Evolutionary conservation across 805 yeast species (phyloP), one percentile per base, ranked within the genome.

Genomic region (Hermanozyma aechmeae): DNA sequence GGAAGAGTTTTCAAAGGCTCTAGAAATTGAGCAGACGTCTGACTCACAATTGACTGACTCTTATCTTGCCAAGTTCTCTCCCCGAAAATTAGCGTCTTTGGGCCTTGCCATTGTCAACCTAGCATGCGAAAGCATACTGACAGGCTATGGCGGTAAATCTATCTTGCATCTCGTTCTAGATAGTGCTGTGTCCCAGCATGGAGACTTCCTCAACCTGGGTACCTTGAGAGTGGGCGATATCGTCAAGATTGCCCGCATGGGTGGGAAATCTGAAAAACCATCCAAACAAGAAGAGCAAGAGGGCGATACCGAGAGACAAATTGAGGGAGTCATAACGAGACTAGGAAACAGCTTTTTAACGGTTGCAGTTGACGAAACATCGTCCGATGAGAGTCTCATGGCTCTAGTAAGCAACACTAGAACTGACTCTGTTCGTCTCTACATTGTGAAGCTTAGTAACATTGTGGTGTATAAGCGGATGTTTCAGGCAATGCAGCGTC

Each of bases 41-140:
- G 69, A 63, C 32, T 34, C 53, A 13, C 45, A 46, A 15, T 42
- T 45, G 15, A 58, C 66, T 6, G 46, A 58, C 26, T 32, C 47
- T 4, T 59, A 55, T 28, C 46, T 63, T 14, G 43, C 43, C 24
- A 23, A 47, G 4, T 58, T 56, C 32, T 40, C 89, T 1, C 74
- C 86, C 1, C 78, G 79, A 46, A 65, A 66, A 31, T 61, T 89
- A n/a, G 79, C 79, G 0, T 54, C 61, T 8, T 64, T 71, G 29
- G 96, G 96, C 0, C 58, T 82, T 15, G 96, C 96, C 0, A 60
- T 84, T 4, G 50, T 76, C 27, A 82, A 86, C 50, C 58, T 89
- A 27, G 48, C 57, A 0, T 56, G 79, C 10, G 65, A 67, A n/a
- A 73, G 74, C 31, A 53, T 81, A 2, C 61, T 79, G 31, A 79